These are phyloP conservation scores for Edhazardia aedis DNA, from an alignment of 371 early-diverging fungal species.

Conservation along the genomic window DNA sequence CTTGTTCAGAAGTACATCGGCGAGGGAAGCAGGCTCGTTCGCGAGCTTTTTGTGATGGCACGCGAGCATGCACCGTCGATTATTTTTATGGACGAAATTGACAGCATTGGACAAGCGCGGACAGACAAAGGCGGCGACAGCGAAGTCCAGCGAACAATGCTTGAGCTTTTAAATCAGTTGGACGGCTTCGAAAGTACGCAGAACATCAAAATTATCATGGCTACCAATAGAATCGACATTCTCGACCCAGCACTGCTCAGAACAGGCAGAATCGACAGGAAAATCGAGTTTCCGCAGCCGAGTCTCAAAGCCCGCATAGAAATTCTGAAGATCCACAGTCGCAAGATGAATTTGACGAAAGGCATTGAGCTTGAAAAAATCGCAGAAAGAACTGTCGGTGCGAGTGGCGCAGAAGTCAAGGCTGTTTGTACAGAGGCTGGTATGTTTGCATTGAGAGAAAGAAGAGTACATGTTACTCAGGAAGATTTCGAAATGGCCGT, in stretches of 20 bases:
- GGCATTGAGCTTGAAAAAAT: slow-evolving; percentile 84
- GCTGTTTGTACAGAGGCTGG: slow-evolving; percentile 98
- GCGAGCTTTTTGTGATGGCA: slow-evolving; percentile 97
- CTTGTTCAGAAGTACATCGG: slow-evolving; percentile 99
- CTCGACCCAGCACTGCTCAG: slow-evolving; percentile 82
- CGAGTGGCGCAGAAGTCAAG: slow-evolving; percentile 91
- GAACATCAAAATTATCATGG: slow-evolving; percentile 98
- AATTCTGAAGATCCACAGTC: slow-evolving; percentile 91
- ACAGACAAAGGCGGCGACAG: slow-evolving; percentile 60
- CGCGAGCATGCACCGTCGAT: slow-evolving; percentile 87
- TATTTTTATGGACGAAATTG: slow-evolving; percentile 99
- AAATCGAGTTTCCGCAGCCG: slow-evolving; percentile 97
- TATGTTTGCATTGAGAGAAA: slow-evolving; percentile 96
- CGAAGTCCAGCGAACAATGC: slow-evolving; percentile 79
- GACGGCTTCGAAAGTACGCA: slow-evolving; percentile 96
- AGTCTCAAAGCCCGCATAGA: slow-evolving; percentile 79
- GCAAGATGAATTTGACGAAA: slow-evolving; percentile 92
- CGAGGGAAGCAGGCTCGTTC: slow-evolving; percentile 92
- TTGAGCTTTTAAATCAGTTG: slow-evolving; percentile 69
- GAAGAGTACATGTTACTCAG: slow-evolving; percentile 90
- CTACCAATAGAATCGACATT: slow-evolving; percentile 96
- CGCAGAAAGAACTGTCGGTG: slow-evolving; percentile 73
- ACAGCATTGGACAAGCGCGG: slow-evolving; percentile 64
- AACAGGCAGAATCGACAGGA: slow-evolving; percentile 92
- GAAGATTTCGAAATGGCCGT: slow-evolving; percentile 99